phyloP scores from a whole-genome alignment of 352 stramenopile genomes.

The Blastocystis sp. region DNA sequence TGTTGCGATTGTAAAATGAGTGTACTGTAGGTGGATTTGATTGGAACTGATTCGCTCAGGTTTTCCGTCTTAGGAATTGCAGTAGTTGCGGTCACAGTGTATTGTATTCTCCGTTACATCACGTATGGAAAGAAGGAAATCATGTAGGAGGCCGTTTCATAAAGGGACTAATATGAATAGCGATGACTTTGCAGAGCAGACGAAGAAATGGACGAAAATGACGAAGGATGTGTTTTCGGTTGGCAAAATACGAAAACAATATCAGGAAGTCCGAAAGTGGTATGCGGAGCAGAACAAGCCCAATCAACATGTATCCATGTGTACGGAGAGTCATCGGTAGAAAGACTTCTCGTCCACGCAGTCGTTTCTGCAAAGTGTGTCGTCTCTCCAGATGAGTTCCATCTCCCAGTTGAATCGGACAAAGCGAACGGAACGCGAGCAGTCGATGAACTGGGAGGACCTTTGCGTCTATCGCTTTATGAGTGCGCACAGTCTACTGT shows the following conservation, averaged over 20 bases:
- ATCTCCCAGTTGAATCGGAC: slow-evolving; percentile 30
- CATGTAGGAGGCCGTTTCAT: slow-evolving; percentile 1
- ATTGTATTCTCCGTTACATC: not conserved
- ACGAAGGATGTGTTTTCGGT: slow-evolving; percentile 13
- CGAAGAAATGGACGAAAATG: not conserved
- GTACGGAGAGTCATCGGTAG: not conserved
- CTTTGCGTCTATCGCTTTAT: not conserved
- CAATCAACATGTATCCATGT: not conserved
- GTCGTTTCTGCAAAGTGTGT: slow-evolving; percentile 45
- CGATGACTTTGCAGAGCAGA: not conserved
- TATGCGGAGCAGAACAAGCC: slow-evolving; percentile 32
- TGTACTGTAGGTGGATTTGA: not conserved
- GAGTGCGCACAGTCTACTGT: not conserved
- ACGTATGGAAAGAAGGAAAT: slow-evolving; percentile 19
- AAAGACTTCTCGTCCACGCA: not conserved
- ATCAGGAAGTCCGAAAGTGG: slow-evolving; percentile 20
- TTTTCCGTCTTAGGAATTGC: not conserved
- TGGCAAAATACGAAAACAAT: slow-evolving; percentile 21
- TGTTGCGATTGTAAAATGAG: not conserved
- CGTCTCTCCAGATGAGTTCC: slow-evolving; percentile 41
- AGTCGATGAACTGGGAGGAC: not conserved
- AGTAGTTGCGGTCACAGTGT: not conserved
- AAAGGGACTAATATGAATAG: not conserved
- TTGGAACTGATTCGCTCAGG: not conserved
- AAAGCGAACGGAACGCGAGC: not conserved